phyloP scores from a whole-genome alignment of 192 early-diverging fungal species.

The Umbelopsis isabellina region DNA sequence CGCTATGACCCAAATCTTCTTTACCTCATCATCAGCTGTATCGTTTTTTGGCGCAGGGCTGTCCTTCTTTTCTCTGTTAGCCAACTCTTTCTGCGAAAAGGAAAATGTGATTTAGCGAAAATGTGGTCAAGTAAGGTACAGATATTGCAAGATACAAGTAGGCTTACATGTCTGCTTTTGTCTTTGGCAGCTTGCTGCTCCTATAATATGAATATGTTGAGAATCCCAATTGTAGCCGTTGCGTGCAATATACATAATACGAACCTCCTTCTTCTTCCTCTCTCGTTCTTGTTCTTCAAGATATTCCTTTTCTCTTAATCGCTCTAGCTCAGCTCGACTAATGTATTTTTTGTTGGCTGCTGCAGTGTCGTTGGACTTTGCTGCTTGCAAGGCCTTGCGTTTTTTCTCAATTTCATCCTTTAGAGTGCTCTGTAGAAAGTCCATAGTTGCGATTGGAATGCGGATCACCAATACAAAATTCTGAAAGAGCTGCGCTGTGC shows the following conservation, averaged over 20 bases:
- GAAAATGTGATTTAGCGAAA: not conserved
- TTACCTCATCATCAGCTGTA: conserved; percentile 28
- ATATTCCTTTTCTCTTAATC: conserved; percentile 63
- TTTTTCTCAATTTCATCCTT: conserved; percentile 79
- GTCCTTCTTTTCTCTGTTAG: conserved; percentile 34
- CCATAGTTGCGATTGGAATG: conserved; percentile 19
- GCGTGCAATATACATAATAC: not conserved
- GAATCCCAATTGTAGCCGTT: not conserved
- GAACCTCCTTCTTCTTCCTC: conserved; percentile 32
- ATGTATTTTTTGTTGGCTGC: conserved; percentile 77
- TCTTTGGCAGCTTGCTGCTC: conserved; percentile 8
- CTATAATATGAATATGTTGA: conserved; percentile 26
- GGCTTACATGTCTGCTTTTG: conserved; percentile 2
- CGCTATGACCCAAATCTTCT: not conserved
- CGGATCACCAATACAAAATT: too few relatives aligned
- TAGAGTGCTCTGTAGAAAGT: conserved; percentile 41
- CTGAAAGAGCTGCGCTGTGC: too few relatives aligned
- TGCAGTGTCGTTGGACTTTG: conserved; percentile 22
- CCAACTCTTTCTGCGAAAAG: not conserved
- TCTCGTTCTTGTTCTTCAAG: conserved; percentile 51
- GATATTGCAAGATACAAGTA: not conserved
- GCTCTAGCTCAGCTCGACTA: conserved; percentile 79
- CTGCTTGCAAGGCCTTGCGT: conserved; percentile 58
- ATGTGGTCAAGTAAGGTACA: not conserved
- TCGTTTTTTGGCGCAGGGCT: conserved; percentile 27